A percentile compares a stretch with the other conserved stretches of the same genome.
Evolutionary conservation across 1,139 yeast genomes (phyloP).

Genomic region (Saccharomyces hybrid): DNA sequence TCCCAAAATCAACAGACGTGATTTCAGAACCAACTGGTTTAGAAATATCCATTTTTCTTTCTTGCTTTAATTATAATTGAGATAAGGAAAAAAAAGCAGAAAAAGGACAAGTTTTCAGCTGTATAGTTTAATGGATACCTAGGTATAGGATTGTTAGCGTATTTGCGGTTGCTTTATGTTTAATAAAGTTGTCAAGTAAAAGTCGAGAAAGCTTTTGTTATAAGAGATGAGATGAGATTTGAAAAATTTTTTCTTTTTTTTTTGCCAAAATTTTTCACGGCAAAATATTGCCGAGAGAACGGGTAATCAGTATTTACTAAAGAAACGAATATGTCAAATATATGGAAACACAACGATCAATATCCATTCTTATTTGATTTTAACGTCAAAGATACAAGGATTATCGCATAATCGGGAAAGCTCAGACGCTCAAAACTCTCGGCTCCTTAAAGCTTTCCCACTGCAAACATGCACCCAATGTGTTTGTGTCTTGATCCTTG

Average conservation of each 20-base stretch:
- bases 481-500: too few species aligned
- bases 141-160: neutral
- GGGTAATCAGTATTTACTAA: neutral
- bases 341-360: neutral
- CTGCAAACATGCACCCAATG: too few species aligned
- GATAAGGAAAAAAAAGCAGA: neutral
- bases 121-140: neutral
- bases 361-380: too few species aligned
- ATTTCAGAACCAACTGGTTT: conserved; percentile 95
- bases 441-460: too few species aligned
- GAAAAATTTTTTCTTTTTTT: neutral
- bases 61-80: neutral
- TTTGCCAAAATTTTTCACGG: neutral
- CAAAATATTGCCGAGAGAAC: neutral
- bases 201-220: neutral
- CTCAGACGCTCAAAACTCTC: too few species aligned
- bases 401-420: too few species aligned
- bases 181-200: neutral
- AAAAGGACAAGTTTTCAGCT: neutral
- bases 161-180: neutral
- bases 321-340: neutral
- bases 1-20: conserved; percentile 85
- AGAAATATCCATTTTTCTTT: conserved; percentile 70
- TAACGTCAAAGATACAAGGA: too few species aligned
- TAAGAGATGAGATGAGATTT: neutral